Evolutionary conservation across 345 rosid genomes (phyloP), one percentile per base, ranked within the genome.

Genomic region (Mangifera indica): DNA sequence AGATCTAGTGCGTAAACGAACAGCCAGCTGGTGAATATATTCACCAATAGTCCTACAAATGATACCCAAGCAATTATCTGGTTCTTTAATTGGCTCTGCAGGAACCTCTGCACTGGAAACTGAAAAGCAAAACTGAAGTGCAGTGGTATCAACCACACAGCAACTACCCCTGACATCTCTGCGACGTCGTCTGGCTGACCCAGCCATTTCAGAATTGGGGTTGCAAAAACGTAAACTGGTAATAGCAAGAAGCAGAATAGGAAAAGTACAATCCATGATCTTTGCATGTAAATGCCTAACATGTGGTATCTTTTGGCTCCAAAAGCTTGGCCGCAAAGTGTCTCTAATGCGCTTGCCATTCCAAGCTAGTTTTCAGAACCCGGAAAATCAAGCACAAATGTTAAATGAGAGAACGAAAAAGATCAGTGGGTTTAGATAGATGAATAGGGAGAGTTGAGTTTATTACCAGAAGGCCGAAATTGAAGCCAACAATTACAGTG

Each of bases 271-370:
- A 88, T 84, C 89, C 91, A 90, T 54, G 96, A 90, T 34, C 96
- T 80, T 60, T 90, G 96, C 89, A 86, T 76, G 83, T 88, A 90
- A 2, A 86, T 76, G 25, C 96, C 96, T 37, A 90, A 70, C 96
- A 86, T 86, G 17, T 83, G 63, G 74, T 88, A 85, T 11, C 81
- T 81, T 59, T 84, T 87, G 0, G 92, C 96, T 22, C 96, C 93
- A 74, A 85, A 90, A 25, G 93, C 93, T 82, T 90, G 96, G 7
- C 96, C 96, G 46, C 96, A 88, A 5, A 90, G 73, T 29, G 96
- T 90, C 72, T 90, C 96, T 42, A 90, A 74, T 24, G 96, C 89
- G 62, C 96, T 90, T 49, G 96, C 96, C 96, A 88, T 90, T 15
- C 96, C 93, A 26, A 88, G 79, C 96, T 90, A 29, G 6, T 34